Conservation (phyloP, 2,329 filamentous ascomycete species). For the Aaosphaeria pasadenensis region DNA sequence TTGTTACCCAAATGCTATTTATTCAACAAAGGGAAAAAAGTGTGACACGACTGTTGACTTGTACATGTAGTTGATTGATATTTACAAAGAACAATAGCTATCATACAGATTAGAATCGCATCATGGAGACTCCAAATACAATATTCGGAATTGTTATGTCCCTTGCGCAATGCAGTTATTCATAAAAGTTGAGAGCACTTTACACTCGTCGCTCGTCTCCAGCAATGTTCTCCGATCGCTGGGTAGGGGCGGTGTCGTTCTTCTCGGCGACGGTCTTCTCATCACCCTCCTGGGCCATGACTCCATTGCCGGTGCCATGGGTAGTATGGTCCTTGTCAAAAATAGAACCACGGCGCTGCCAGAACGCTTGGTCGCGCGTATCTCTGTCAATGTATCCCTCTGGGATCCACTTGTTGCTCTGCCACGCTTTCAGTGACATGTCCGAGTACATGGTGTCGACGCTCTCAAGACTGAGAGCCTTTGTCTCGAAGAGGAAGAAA, state of each 20-base stretch:
- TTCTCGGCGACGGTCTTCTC: not conserved
- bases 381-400: slow-evolving; percentile 28
- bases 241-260: not conserved
- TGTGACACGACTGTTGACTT: too few relatives aligned
- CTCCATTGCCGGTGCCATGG: not conserved
- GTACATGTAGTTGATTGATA: too few relatives aligned
- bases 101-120: too few relatives aligned
- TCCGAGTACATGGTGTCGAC: slow-evolving; percentile 35
- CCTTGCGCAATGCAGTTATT: too few relatives aligned
- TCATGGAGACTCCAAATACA: too few relatives aligned
- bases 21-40: too few relatives aligned
- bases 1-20: too few relatives aligned
- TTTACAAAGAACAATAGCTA: too few relatives aligned
- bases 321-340: not conserved
- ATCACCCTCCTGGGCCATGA: not conserved
- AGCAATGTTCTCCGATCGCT: not conserved
- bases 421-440: slow-evolving; percentile 19
- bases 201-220: not conserved
- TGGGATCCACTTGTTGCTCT: slow-evolving; percentile 33
- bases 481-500: slow-evolving; percentile 36
- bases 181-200: too few relatives aligned
- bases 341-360: slow-evolving; percentile 4
- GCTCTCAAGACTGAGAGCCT: slow-evolving; percentile 32
- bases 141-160: too few relatives aligned
- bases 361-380: slow-evolving; percentile 25